These are phyloP conservation scores for Candida nanaspora DNA, from an alignment of 805 yeast species.

Conservation along the genomic window DNA sequence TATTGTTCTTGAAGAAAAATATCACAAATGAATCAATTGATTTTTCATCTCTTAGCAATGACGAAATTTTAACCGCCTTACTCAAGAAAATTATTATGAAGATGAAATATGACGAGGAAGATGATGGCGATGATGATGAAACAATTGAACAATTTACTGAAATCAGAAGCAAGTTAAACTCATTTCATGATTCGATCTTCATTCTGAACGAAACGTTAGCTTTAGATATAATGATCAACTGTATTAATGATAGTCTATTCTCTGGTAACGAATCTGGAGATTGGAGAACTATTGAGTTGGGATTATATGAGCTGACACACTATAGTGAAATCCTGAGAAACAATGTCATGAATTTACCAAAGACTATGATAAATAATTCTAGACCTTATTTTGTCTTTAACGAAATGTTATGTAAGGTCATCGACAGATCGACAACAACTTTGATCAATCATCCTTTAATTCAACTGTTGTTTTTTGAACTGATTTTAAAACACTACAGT, in stretches of 20 bases:
- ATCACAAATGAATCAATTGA: slow-evolving; percentile 27
- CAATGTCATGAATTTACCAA: slow-evolving; percentile 65
- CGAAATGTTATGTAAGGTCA: slow-evolving; percentile 47
- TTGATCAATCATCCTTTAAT: slow-evolving; percentile 71
- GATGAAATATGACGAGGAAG: slow-evolving; percentile 68
- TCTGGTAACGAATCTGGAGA: slow-evolving; percentile 22
- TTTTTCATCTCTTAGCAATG: slow-evolving; percentile 22
- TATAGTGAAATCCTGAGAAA: slow-evolving; percentile 75
- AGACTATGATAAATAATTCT: slow-evolving; percentile 56
- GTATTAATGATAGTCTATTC: slow-evolving; percentile 41
- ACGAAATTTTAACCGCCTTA: slow-evolving; percentile 53
- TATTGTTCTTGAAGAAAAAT: slow-evolving; percentile 60
- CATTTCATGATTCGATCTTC: slow-evolving; percentile 78
- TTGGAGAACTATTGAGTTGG: slow-evolving; percentile 86
- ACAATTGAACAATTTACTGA: slow-evolving; percentile 74
- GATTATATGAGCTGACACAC: slow-evolving; percentile 72
- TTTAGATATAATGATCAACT: slow-evolving; percentile 28
- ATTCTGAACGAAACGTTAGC: slow-evolving; percentile 30
- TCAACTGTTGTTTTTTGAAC: slow-evolving; percentile 76
- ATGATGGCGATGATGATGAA: slow-evolving; percentile 57
- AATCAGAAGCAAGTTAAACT: slow-evolving; percentile 63
- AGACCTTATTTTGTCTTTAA: slow-evolving; percentile 58
- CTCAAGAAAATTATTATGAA: slow-evolving; percentile 67
- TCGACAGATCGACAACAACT: slow-evolving; percentile 26
- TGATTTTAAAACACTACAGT: slow-evolving; percentile 70